Evolutionary conservation across 2,329 filamentous ascomycete genomes (phyloP), one percentile per base, ranked within the genome.

Genomic region (Aspergillus sp.): DNA sequence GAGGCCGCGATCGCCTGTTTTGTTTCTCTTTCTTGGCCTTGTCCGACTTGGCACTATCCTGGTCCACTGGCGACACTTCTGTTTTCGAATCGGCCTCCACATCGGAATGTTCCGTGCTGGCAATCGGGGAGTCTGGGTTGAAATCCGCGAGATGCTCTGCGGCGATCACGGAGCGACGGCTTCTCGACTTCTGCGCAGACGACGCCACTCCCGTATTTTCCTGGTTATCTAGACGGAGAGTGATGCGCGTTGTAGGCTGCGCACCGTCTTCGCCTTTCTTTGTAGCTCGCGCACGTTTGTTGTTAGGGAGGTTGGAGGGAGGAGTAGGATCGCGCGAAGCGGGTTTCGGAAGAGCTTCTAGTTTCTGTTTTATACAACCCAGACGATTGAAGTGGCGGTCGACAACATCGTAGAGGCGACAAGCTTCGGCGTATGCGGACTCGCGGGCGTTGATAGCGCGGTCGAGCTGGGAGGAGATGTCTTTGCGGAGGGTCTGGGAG

Each of bases 321-420:
- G 76, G 78, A 2, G 78, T 79, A n/a, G 80, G 77, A 52, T 83
- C 81, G 50, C 77, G 72, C 13, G 77, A 81, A 3, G 78, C 74
- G 12, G 79, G 81, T 60, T 78, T 73, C 2, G 81, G 79, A 38
- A 83, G 72, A 8, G 77, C 75, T 48, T 81, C 74, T 13, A 85
- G 72, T 64, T 83, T 84, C 54, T 74, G 72, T 45, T 75, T 77
- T 54, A 85, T 83, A 44, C 76, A 74, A 40, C 73, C 74, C 39
- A 84, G 63, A 37, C 79, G 73, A 51, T 75, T 74, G 51, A 75
- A 72, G 57, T 81, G 76, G 53, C 76, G 74, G 58, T 80, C 71
- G 6, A 78, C 73, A 34, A 78, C 74, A 58, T 81, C 77, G 59
- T 75, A 75, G 26, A 81, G 64, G 19, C 78, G 73, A 49, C 69